Evolutionary conservation across 306 rosid genomes (phyloP).

Genomic region (Quercus agrifolia): DNA sequence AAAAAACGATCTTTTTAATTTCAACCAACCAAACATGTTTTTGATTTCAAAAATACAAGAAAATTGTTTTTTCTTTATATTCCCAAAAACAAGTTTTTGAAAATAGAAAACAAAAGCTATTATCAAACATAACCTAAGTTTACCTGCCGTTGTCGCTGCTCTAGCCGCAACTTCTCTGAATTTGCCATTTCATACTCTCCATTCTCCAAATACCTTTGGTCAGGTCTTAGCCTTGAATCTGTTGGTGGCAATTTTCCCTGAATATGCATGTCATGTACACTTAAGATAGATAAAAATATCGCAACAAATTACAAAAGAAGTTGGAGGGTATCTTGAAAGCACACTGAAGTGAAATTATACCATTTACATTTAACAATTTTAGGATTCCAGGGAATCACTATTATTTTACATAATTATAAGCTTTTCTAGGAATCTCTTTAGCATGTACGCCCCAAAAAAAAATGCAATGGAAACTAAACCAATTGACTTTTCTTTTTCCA

Average conservation of each 20-base stretch:
- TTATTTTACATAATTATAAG: too few species aligned
- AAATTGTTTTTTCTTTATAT: too few species aligned
- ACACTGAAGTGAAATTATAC: neutral
- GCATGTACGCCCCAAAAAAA: neutral
- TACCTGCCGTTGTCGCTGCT: conserved; percentile 99
- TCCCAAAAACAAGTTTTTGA: too few species aligned
- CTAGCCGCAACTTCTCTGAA: conserved; percentile 83
- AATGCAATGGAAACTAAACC: neutral
- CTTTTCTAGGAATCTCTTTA: neutral
- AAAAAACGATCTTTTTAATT: too few species aligned
- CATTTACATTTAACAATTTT: neutral
- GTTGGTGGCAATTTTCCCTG: conserved; percentile 98
- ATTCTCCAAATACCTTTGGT: conserved; percentile 93
- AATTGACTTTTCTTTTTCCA: neutral
- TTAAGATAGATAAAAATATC: conserved; percentile 12
- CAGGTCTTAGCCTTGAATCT: conserved; percentile 98
- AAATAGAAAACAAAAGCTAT: too few species aligned
- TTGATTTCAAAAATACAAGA: too few species aligned
- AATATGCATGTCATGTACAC: neutral
- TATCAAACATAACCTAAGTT: neutral
- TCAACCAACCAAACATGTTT: too few species aligned
- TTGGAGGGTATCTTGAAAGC: neutral
- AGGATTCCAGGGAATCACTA: neutral
- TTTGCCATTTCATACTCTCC: conserved; percentile 99
- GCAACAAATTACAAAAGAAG: conserved; percentile 2